Evolutionary conservation across 2,329 filamentous ascomycete genomes (phyloP).

Genomic region (Colletotrichum tabaci): DNA sequence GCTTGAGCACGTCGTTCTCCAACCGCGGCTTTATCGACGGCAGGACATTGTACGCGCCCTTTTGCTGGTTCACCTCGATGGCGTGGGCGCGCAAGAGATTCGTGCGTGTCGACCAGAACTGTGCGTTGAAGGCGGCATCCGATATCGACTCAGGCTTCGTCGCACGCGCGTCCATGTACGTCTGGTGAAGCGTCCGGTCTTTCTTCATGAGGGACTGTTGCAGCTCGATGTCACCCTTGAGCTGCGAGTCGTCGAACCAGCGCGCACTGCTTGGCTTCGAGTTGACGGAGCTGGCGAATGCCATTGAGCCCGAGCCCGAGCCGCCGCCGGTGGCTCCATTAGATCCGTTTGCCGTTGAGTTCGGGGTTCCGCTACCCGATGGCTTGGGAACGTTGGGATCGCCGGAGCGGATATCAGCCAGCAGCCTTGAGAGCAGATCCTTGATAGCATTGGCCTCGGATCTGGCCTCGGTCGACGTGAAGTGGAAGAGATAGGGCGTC

Average conservation of each 20-base stretch:
- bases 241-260: conserved; percentile 85
- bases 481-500: conserved; percentile 87
- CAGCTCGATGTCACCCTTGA: conserved; percentile 84
- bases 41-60: conserved; percentile 93
- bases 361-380: conserved; percentile 52
- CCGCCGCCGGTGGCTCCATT: conserved; percentile 44
- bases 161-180: conserved; percentile 87
- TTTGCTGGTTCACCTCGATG: conserved; percentile 88
- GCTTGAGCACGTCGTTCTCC: conserved; percentile 80
- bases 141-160: conserved; percentile 90
- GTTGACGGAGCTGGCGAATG: conserved; percentile 80
- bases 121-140: conserved; percentile 84
- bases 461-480: conserved; percentile 85
- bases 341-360: conserved; percentile 46
- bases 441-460: conserved; percentile 89
- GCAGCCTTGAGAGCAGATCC: conserved; percentile 83
- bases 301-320: conserved; percentile 78
- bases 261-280: conserved; percentile 69
- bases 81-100: conserved; percentile 91
- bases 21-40: conserved; percentile 88
- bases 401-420: conserved; percentile 76
- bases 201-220: conserved; percentile 92
- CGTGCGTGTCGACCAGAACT: conserved; percentile 94
- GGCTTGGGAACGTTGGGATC: conserved; percentile 68
- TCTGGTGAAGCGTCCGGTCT: conserved; percentile 81